Base-by-base conservation (phyloP, 202 grass and related monocot genomes). In the Sporobolus alterniflorus region DNA sequence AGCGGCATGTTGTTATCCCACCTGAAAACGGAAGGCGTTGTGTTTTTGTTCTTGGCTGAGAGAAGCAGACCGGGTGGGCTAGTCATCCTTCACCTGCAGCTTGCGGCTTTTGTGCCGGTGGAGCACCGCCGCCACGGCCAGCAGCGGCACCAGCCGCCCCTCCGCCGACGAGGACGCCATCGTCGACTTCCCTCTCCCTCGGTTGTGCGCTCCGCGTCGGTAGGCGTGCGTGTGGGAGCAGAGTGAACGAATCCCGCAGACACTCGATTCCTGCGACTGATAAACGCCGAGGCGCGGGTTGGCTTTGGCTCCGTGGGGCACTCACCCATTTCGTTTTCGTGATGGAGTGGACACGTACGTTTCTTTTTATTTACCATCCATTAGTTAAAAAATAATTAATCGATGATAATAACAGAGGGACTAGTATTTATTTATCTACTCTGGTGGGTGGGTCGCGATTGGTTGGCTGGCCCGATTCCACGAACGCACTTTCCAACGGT, bases 1-100 rank as follows among this genome's bases (percentile, higher is more conserved):
- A 98, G 95, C 48, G 95, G 92, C 95, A 98, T 98, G 82, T 98
- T 25, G 95, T 98, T 89, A 98, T 88, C 75, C 95, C 95, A 80
- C 95, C 95, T 98, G 87, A 84, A n/a, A 89, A 73, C 17, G 15
- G n/a, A n/a, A n/a, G n/a, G n/a, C n/a, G n/a, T n/a, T n/a, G n/a
- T n/a, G n/a, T n/a, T n/a, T n/a, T n/a, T n/a, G n/a, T n/a, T n/a
- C n/a, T n/a, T n/a, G n/a, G n/a, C n/a, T n/a, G n/a, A n/a, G n/a
- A n/a, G n/a, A n/a, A n/a, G n/a, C n/a, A n/a, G n/a, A n/a, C n/a
- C n/a, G n/a, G n/a, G n/a, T 56, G 5, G 34, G 51, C 18, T 7
- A 36, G n/a, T n/a, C n/a, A 21, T 43, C 52, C 63, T 18, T 20
- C 12, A 97, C 95, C 95, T 85, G 95, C 90, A 21, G 92, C 95